Evolutionary conservation across 2,329 filamentous ascomycete species (phyloP).

Genomic region (Talaromyces albobiverticillius): DNA sequence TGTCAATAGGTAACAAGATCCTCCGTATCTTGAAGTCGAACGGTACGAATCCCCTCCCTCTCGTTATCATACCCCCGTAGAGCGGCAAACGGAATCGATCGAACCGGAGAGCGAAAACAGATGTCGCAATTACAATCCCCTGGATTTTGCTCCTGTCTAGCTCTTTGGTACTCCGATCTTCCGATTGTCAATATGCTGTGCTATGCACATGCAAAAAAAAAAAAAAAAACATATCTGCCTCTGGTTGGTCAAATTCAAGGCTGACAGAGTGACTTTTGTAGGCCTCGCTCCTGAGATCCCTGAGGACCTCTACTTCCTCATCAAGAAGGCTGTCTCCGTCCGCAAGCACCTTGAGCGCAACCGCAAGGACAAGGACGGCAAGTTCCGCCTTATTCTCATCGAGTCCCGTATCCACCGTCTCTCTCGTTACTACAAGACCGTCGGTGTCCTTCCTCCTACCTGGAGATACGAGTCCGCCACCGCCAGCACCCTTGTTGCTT

Average conservation of each 20-base stretch:
- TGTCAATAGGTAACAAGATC: slow-evolving; percentile 87
- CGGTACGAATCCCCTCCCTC: slow-evolving; percentile 62
- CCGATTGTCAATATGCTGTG: slow-evolving; percentile 11
- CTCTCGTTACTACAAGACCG: slow-evolving; percentile 99
- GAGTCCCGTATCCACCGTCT: slow-evolving; percentile 99
- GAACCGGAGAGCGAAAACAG: background rate
- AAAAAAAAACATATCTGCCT: slow-evolving; percentile 57
- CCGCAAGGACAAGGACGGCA: slow-evolving; percentile 99
- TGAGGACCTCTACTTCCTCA: slow-evolving; percentile 99
- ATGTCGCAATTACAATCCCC: background rate
- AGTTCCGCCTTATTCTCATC: slow-evolving; percentile 99
- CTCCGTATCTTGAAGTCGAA: slow-evolving; percentile 96
- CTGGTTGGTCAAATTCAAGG: slow-evolving; percentile 71
- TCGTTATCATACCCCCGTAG: slow-evolving; percentile 7
- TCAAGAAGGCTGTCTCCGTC: slow-evolving; percentile 99
- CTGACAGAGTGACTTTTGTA: slow-evolving; percentile 91
- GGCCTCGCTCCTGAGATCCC: slow-evolving; percentile 98
- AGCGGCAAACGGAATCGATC: background rate
- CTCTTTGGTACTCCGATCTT: background rate
- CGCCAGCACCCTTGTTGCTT: slow-evolving; percentile 89
- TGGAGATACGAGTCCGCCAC: slow-evolving; percentile 99
- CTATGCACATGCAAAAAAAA: slow-evolving; percentile 29
- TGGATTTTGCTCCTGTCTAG: background rate
- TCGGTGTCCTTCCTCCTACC: slow-evolving; percentile 76
- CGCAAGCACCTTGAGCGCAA: slow-evolving; percentile 99